These are phyloP conservation scores for Alternaria sp. DNA, from an alignment of 2,329 filamentous ascomycete species.

Conservation along the genomic window DNA sequence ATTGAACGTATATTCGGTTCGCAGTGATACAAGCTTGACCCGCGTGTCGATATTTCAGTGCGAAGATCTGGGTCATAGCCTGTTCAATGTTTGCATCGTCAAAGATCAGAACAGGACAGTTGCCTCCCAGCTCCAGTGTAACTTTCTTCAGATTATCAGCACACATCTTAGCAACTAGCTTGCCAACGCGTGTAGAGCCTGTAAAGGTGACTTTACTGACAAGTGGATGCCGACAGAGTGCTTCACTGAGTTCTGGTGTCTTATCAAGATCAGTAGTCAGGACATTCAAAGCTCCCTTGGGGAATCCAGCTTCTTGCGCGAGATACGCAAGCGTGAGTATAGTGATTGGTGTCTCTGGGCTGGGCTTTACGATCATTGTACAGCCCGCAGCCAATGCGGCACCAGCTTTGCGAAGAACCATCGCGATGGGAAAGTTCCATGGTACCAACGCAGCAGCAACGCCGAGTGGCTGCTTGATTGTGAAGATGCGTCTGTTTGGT, in stretches of 20 bases:
- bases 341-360: conserved; percentile 53
- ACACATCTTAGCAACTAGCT: conserved; percentile 68
- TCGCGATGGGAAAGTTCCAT: conserved; percentile 76
- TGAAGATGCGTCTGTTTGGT: conserved; percentile 72
- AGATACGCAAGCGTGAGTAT: conserved; percentile 51
- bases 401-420: conserved; percentile 73
- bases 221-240: conserved; percentile 65
- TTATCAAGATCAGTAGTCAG: conserved; percentile 67
- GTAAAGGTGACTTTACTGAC: conserved; percentile 72
- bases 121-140: conserved; percentile 71
- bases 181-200: conserved; percentile 66
- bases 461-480: conserved; percentile 78
- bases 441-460: conserved; percentile 74
- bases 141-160: conserved; percentile 70
- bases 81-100: conserved; percentile 70
- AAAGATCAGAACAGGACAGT: conserved; percentile 72
- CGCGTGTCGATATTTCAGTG: conserved; percentile 66
- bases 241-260: conserved; percentile 63
- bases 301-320: conserved; percentile 57
- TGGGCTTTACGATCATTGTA: conserved; percentile 69
- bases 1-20: conserved; percentile 72
- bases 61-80: conserved; percentile 57
- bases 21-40: conserved; percentile 73
- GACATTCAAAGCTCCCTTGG: conserved; percentile 68
- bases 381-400: conserved; percentile 76